Evolutionary conservation across 2,329 filamentous ascomycete species (phyloP).

Genomic region (Fulvia fulva): DNA sequence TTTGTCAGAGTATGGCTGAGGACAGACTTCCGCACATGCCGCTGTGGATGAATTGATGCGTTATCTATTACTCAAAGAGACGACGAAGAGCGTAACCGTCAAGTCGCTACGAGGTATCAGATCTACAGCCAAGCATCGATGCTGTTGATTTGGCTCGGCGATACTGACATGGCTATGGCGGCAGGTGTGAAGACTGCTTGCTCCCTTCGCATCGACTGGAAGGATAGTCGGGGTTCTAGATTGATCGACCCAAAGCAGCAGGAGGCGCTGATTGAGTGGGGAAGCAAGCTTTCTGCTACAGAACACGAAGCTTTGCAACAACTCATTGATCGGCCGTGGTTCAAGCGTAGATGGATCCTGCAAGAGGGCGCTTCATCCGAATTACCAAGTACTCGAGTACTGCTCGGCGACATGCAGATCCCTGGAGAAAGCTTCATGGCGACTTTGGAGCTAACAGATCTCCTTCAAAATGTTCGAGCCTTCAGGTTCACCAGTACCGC

Average conservation of each 20-base stretch:
- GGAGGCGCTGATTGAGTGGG: background rate
- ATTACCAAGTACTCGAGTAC: background rate
- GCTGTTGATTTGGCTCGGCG: slow-evolving; percentile 4
- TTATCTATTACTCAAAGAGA: slow-evolving; percentile 21
- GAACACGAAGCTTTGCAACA: background rate
- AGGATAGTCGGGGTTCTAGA: background rate
- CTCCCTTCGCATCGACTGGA: background rate
- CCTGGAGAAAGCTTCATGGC: background rate
- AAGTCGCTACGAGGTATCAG: slow-evolving; percentile 15
- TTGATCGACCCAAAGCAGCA: background rate
- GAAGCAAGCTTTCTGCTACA: background rate
- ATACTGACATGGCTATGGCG: background rate
- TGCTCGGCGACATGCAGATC: background rate
- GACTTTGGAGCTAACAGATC: background rate
- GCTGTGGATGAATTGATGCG: slow-evolving; percentile 16
- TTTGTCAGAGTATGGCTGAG: background rate
- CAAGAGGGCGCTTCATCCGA: background rate
- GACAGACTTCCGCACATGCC: background rate
- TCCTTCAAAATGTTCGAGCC: background rate
- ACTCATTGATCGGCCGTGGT: background rate
- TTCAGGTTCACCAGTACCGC: background rate
- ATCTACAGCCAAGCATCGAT: slow-evolving; percentile 10
- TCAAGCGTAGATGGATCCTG: background rate
- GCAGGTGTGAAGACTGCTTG: background rate
- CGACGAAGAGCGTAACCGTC: slow-evolving; percentile 11